Base-by-base conservation (phyloP, 345 rosid species). In the Gossypium australe region DNA sequence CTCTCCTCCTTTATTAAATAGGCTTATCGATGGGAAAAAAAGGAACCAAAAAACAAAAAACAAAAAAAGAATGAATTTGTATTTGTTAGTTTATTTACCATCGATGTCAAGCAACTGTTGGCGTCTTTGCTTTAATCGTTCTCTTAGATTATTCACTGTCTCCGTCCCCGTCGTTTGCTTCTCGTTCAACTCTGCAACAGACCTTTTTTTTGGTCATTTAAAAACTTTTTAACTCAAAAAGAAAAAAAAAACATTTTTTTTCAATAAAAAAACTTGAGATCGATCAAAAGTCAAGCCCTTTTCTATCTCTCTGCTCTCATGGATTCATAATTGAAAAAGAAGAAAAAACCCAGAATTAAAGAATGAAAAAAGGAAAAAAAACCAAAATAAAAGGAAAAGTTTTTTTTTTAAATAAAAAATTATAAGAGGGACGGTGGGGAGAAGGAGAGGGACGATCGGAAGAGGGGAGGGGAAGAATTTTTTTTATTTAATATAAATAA, bases 181-280 rank as follows among this genome's bases (percentile, higher is more conserved):
- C 84, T 92, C 98, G 80, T 89, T 96, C 75, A 96, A 88, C 85
- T 96, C 97, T 56, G 90, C 77, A 55, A 88, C 94, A n/a, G 99
- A 93, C 98, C 76, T 10, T 7, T 3, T 20, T 57, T 57, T 9
- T 18, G 10, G 27, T 57, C 24, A 29, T 29, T 29, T 22, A 20
- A 57, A 20, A 57, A 18, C 27, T 20, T 18, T 56, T 18, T 57
- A 57, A 57, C 27, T 57, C 12, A 57, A 57, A 57, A 57, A 10
- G 25, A n/a, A n/a, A 13, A 57, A 10, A 27, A 27, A 27, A 27
- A 14, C 61, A 56, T 56, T 56, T 56, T 56, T 20, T 20, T 9
- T 45, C 49, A 45, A n/a, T n/a, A 45, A 8, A 1, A 9, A 10
- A 10, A 3, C 59, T 55, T 55, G 59, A 18, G 59, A 55, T 55